A percentile compares a stretch with the other conserved stretches of the same genome.
phyloP scores from a whole-genome alignment of 306 rosid species.

The Ormosia emarginata region DNA sequence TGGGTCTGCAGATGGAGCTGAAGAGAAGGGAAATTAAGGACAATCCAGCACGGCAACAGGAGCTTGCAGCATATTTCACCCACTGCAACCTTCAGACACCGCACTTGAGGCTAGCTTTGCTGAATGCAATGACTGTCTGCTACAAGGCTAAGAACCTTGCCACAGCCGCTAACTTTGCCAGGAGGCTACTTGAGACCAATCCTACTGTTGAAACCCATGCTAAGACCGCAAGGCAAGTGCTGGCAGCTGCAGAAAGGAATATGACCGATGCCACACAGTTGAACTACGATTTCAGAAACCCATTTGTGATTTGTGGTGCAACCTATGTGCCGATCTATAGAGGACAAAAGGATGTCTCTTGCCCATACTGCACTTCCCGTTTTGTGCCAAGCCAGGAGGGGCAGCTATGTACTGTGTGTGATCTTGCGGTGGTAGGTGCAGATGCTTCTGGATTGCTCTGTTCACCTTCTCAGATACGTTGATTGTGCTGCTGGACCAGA shows the following conservation, averaged over 20 bases:
- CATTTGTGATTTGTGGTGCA: constrained; percentile 73
- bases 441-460: constrained; percentile 75
- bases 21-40: constrained; percentile 56
- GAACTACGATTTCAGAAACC: constrained; percentile 74
- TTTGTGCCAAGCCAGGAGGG: constrained; percentile 71
- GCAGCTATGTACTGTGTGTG: constrained; percentile 61
- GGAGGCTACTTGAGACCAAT: constrained; percentile 67
- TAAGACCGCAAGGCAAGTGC: constrained; percentile 61
- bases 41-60: constrained; percentile 52
- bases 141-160: constrained; percentile 63
- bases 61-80: constrained; percentile 77
- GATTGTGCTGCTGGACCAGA: constrained; percentile 25
- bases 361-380: constrained; percentile 67
- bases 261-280: constrained; percentile 50
- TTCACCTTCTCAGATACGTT: constrained; percentile 63
- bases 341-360: constrained; percentile 64
- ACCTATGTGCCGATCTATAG: constrained; percentile 66
- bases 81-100: constrained; percentile 72
- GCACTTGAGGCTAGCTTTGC: constrained; percentile 64
- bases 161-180: constrained; percentile 62
- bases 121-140: constrained; percentile 50
- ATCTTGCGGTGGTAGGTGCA: constrained; percentile 68
- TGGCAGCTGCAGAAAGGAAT: constrained; percentile 68
- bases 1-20: constrained; percentile 63
- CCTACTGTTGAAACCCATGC: constrained; percentile 62